Evolutionary conservation across 495 filamentous ascomycete genomes (phyloP).

Genomic region (Lasiosphaeria ovina): DNA sequence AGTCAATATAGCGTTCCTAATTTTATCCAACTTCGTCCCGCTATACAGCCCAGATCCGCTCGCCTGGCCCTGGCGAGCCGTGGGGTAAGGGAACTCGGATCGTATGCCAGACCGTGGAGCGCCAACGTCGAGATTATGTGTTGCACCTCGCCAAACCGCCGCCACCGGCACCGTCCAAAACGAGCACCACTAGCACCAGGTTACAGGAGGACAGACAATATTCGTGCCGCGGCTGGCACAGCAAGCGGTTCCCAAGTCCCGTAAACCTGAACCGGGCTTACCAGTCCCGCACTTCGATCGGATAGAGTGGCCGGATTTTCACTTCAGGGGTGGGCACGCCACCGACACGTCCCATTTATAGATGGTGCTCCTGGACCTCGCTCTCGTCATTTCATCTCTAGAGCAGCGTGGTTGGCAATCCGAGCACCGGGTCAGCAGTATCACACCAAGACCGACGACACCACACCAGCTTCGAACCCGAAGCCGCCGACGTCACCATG

Average conservation of each 20-base stretch:
- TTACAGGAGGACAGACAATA: not conserved
- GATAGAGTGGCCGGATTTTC: not conserved
- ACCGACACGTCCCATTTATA: not conserved
- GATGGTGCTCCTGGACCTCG: not conserved
- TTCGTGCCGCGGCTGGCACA: not conserved
- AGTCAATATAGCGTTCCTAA: conserved; percentile 21
- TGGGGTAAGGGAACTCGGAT: conserved; percentile 3
- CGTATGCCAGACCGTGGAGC: not conserved
- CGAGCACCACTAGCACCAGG: not conserved
- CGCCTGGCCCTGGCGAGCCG: conserved; percentile 6
- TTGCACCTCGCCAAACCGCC: not conserved
- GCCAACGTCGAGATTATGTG: not conserved
- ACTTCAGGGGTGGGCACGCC: not conserved
- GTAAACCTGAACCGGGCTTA: conserved; percentile 12
- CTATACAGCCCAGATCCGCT: conserved; percentile 4
- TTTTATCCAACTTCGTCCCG: conserved; percentile 12
- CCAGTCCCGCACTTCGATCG: conserved; percentile 1
- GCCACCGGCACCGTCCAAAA: not conserved
- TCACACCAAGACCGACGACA: not conserved
- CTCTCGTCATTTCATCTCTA: not conserved
- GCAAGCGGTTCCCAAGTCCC: conserved; percentile 3
- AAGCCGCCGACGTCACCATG: conserved; percentile 14
- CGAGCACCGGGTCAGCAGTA: not conserved
- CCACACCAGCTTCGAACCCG: not conserved
- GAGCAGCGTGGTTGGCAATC: not conserved